phyloP scores from a whole-genome alignment of 1,139 yeast genomes.

The Nakaseomyces glabratus region DNA sequence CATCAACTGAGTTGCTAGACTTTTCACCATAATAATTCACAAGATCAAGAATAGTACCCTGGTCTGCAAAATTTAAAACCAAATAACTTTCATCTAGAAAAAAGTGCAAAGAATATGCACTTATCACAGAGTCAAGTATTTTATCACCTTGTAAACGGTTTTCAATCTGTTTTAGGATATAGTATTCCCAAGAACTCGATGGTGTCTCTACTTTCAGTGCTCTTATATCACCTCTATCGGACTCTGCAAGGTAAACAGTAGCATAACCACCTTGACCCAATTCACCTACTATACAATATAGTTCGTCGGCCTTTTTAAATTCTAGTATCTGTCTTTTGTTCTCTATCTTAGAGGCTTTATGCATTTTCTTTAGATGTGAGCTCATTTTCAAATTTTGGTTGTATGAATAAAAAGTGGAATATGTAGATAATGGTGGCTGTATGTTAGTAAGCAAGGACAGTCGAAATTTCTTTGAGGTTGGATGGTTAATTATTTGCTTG shows the following conservation, averaged over 20 bases:
- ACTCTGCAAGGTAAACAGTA: slow-evolving; percentile 65
- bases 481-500: slow-evolving; percentile 16
- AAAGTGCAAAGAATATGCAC: slow-evolving; percentile 44
- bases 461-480: slow-evolving; percentile 18
- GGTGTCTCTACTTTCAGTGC: slow-evolving; percentile 75
- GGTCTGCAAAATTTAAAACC: slow-evolving; percentile 56
- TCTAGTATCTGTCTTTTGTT: slow-evolving; percentile 31
- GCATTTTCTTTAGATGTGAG: slow-evolving; percentile 32
- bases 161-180: slow-evolving; percentile 52
- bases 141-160: slow-evolving; percentile 25
- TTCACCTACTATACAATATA: slow-evolving; percentile 49
- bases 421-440: slow-evolving; percentile 29
- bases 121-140: slow-evolving; percentile 38
- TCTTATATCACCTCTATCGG: slow-evolving; percentile 45
- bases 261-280: slow-evolving; percentile 81
- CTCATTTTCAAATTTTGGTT: slow-evolving; percentile 31
- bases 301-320: slow-evolving; percentile 38
- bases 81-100: slow-evolving; percentile 70
- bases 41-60: slow-evolving; percentile 72
- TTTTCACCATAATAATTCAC: slow-evolving; percentile 41
- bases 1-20: slow-evolving; percentile 38
- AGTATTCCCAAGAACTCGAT: slow-evolving; percentile 73
- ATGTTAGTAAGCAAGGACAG: slow-evolving; percentile 18
- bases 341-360: slow-evolving; percentile 33
- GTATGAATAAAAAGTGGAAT: slow-evolving; percentile 30